Conservation (phyloP, 495 filamentous ascomycete species). For the Xylaria telfairii region DNA sequence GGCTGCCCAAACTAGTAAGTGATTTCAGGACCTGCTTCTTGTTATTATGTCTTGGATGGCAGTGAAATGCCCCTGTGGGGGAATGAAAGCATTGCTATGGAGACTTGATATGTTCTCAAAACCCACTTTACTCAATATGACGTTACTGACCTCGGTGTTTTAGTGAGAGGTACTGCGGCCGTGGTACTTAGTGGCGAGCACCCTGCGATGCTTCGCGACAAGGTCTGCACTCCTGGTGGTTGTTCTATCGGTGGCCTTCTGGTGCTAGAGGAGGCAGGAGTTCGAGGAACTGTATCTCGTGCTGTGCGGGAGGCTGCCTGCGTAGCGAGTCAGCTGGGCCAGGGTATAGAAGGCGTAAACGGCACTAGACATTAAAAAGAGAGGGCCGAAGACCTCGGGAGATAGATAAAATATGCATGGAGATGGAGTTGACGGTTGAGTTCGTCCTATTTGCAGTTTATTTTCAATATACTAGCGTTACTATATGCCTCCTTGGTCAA, state of each 20-base stretch:
- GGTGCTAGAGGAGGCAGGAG: conserved; percentile 76
- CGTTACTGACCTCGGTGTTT: conserved; percentile 7
- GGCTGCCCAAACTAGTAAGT: conserved; percentile 72
- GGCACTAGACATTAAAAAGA: conserved; percentile 38
- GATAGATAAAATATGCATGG: conserved; percentile 8
- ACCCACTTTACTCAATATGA: no score
- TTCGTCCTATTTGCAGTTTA: conserved; percentile 20
- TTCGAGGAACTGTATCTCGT: conserved; percentile 71
- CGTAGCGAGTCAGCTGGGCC: conserved; percentile 74
- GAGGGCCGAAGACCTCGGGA: conserved; percentile 20
- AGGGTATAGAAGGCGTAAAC: conserved; percentile 56
- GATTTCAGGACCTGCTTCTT: background rate
- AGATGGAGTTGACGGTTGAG: conserved; percentile 21
- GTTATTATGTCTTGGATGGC: background rate
- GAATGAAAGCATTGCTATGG: no score
- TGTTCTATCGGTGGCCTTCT: conserved; percentile 80
- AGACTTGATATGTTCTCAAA: background rate
- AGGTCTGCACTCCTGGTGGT: conserved; percentile 79
- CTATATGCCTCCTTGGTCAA: background rate
- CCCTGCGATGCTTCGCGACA: conserved; percentile 76
- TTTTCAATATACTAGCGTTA: conserved; percentile 15
- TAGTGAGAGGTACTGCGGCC: conserved; percentile 69
- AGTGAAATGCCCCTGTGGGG: background rate
- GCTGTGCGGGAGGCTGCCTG: conserved; percentile 80
- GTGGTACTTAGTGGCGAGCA: conserved; percentile 76